Evolutionary conservation across 495 filamentous ascomycete species (phyloP), one percentile per base, ranked within the genome.

Genomic region (Tirmania nivea): DNA sequence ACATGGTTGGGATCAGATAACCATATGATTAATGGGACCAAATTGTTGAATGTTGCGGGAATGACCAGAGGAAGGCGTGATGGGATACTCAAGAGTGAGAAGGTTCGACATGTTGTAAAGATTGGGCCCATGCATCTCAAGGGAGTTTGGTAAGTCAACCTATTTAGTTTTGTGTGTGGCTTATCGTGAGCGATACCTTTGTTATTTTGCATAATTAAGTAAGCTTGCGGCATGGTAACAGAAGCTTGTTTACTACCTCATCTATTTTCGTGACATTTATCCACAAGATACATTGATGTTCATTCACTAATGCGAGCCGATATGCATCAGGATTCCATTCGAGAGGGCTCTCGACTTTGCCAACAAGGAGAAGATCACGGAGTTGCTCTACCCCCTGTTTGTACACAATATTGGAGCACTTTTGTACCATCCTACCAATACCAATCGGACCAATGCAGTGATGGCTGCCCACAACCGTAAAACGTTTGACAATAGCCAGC

Each of bases 71-170:
- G 90, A 42, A 82, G 90, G 51, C 78, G 90, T 62, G 90, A 97
- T 65, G 90, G 90, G 48, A 97, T 97, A 56, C 69, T 97, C 48
- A 97, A 97, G 71, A 95, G 90, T 67, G 90, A 97, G 65, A 96
- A 96, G 67, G 76, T 86, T 35, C 77, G 90, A 25, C 87, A 95
- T 69, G 90, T 97, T 12, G 90, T 97, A 52, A 97, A 97, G 69
- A 97, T 97, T 61, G 90, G 90, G 0, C 90, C 90, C 4, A 97
- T 97, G 90, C 90, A 97, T 64, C 70, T 97, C 25, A 97, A 97
- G 68, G 90, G 90, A 61, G 90, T 97, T 54, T 97, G 90, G 90
- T 96, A 76, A 67, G 88, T 67, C 35, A 52, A 49, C 35, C 14
- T 54, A 52, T 39, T 31, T 31, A 31, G 25, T 42, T 14, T 47